Evolutionary conservation across 495 filamentous ascomycete genomes (phyloP).

Genomic region (Barbatosphaeria neglecta): DNA sequence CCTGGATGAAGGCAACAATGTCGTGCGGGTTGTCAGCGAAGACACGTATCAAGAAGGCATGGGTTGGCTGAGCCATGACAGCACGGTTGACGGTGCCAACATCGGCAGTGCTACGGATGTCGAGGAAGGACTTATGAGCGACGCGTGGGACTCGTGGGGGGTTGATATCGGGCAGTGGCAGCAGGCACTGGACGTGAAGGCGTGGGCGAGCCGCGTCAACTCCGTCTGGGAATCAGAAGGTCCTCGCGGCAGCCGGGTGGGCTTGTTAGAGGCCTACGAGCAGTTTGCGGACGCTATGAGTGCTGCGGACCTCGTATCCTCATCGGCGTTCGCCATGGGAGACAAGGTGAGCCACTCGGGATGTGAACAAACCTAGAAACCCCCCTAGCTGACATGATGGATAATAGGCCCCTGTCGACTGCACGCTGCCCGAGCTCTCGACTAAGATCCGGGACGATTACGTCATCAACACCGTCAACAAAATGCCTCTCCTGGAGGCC

Average conservation of each 20-base stretch:
- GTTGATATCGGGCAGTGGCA: conserved; percentile 38
- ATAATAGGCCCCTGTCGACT: conserved; percentile 46
- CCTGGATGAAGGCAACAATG: conserved; percentile 50
- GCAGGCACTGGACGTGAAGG: conserved; percentile 14
- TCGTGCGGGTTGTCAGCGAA: conserved; percentile 70
- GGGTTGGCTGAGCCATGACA: conserved; percentile 61
- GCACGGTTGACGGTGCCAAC: conserved; percentile 10
- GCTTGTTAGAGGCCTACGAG: conserved; percentile 19
- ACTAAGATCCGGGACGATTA: conserved; percentile 53
- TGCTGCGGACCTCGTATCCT: conserved; percentile 36
- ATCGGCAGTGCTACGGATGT: conserved; percentile 8
- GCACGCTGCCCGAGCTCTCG: conserved; percentile 45
- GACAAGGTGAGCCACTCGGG: conserved; percentile 22
- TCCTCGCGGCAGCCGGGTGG: conserved; percentile 12
- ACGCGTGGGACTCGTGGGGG: conserved; percentile 46
- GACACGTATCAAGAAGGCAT: conserved; percentile 67
- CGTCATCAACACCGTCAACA: conserved; percentile 50
- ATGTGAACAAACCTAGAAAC: too few species aligned
- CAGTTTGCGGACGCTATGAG: conserved; percentile 31
- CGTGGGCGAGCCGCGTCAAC: conserved; percentile 15
- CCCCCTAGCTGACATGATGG: too few species aligned
- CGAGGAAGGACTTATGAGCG: conserved; percentile 42
- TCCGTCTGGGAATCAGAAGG: conserved; percentile 6
- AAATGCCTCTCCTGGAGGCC: conserved; percentile 48
- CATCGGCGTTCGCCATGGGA: conserved; percentile 21